phyloP scores from a whole-genome alignment of 805 yeast species.

The Zygotorulaspora danielsina region DNA sequence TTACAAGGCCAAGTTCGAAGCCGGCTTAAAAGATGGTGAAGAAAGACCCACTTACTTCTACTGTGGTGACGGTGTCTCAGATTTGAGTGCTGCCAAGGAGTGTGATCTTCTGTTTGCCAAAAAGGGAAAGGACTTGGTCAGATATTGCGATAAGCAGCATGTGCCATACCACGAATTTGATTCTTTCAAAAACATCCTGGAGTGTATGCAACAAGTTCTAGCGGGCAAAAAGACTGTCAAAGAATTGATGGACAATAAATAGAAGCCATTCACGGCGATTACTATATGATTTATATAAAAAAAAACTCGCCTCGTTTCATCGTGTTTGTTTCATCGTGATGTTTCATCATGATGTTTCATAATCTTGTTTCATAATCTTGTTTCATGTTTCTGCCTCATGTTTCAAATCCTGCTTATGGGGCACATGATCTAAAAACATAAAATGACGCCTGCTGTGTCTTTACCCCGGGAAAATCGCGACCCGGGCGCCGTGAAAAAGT shows the following conservation, averaged over 20 bases:
- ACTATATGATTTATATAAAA: background rate
- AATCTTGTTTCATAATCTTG: too few relatives aligned
- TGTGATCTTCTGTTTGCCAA: constrained; percentile 92
- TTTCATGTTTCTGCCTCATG: too few relatives aligned
- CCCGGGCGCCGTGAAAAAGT: too few relatives aligned
- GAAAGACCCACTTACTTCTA: constrained; percentile 70
- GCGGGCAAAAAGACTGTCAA: constrained; percentile 32
- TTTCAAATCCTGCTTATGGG: too few relatives aligned
- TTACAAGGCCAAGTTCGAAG: constrained; percentile 33
- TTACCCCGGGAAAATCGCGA: too few relatives aligned
- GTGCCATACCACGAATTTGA: constrained; percentile 84
- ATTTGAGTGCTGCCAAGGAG: constrained; percentile 90
- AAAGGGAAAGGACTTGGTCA: constrained; percentile 83
- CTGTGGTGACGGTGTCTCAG: constrained; percentile 98
- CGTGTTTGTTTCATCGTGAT: background rate
- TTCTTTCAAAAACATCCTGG: constrained; percentile 67
- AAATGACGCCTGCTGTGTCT: too few relatives aligned
- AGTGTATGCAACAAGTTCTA: constrained; percentile 53
- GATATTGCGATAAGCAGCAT: constrained; percentile 71
- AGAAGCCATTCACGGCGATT: background rate
- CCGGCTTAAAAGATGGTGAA: constrained; percentile 30
- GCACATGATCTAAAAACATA: too few relatives aligned
- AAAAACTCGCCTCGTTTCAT: too few relatives aligned
- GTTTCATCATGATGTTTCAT: too few relatives aligned
- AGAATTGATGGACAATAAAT: constrained; percentile 28